Evolutionary conservation across 768 basidiomycete species (phyloP).

Genomic region (Suillus weaverae): DNA sequence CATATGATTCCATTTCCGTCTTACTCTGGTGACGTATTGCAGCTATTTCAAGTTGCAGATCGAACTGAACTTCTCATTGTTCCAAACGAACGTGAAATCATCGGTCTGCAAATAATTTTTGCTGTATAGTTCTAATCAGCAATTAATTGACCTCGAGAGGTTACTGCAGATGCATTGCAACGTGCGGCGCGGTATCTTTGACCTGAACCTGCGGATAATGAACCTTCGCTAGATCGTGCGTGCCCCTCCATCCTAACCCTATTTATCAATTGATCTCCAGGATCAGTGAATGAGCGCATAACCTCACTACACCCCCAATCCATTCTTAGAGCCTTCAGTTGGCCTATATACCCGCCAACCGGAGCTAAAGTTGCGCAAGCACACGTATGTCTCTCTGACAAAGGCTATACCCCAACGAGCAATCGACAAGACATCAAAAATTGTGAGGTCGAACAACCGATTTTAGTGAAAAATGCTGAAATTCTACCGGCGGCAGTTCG

Average conservation of each 20-base stretch:
- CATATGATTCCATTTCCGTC: neutral
- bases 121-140: neutral
- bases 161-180: neutral
- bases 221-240: neutral
- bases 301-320: neutral
- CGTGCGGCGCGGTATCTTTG: neutral
- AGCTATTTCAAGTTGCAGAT: neutral
- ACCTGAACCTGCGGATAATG: neutral
- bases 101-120: neutral
- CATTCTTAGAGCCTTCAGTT: neutral
- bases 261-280: neutral
- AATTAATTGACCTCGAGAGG: neutral
- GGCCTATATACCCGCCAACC: neutral
- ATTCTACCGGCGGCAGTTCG: neutral
- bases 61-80: neutral
- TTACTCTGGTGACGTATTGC: neutral
- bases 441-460: neutral
- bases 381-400: neutral
- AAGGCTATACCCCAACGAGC: neutral
- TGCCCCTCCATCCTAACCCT: neutral
- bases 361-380: neutral
- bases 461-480: neutral
- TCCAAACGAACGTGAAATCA: neutral
- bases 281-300: neutral
- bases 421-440: neutral